Evolutionary conservation across 805 yeast species (phyloP).

Genomic region (Ogataea methylovora): DNA sequence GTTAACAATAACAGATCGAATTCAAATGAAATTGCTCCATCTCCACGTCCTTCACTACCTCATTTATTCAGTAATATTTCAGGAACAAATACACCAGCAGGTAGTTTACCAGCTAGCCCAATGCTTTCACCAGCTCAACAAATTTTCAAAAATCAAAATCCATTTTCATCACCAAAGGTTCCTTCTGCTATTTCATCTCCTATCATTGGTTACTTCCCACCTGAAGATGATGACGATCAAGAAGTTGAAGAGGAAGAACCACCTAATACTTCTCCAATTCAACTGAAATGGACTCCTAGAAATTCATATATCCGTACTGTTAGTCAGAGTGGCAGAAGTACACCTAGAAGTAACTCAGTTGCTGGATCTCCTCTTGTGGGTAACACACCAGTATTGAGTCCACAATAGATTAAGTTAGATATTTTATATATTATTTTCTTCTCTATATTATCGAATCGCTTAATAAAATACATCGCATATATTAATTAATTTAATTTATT

Average conservation of each 20-base stretch:
- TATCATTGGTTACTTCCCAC: constrained; percentile 2
- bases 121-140: constrained; percentile 2
- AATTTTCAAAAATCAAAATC: constrained; percentile 8
- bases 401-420: too few relatives aligned
- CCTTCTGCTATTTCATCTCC: not conserved
- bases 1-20: too few relatives aligned
- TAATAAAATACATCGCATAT: too few relatives aligned
- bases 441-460: too few relatives aligned
- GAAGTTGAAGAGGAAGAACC: too few relatives aligned
- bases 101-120: constrained; percentile 3
- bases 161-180: constrained; percentile 5
- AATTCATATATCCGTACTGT: constrained; percentile 8
- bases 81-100: too few relatives aligned
- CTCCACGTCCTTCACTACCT: too few relatives aligned
- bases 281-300: constrained; percentile 17
- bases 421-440: too few relatives aligned
- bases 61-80: too few relatives aligned
- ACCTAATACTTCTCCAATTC: constrained; percentile 5
- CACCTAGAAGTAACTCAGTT: constrained; percentile 6
- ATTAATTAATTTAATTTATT: too few relatives aligned
- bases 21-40: too few relatives aligned
- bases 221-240: constrained; percentile 1
- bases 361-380: too few relatives aligned
- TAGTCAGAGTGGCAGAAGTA: constrained; percentile 7
- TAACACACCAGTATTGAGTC: constrained; percentile 8